Evolutionary conservation across 1,284 basidiomycete species (phyloP).

Genomic region (Microbotryum violaceum): DNA sequence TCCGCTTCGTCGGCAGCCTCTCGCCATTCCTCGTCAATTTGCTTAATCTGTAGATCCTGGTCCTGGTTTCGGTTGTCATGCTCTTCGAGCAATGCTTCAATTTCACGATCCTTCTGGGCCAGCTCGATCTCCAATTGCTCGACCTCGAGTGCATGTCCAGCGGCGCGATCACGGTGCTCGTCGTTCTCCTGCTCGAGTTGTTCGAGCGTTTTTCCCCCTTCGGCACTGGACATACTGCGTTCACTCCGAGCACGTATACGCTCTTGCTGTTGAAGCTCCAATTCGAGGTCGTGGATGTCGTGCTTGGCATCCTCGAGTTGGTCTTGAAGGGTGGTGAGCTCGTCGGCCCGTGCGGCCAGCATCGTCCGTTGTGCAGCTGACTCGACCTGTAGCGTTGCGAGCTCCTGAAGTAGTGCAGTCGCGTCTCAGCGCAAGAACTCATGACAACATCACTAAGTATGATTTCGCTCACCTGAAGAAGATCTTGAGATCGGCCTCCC

Average conservation of each 20-base stretch:
- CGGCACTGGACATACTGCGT: constrained; percentile 4
- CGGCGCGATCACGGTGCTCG: constrained; percentile 61
- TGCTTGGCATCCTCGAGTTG: constrained; percentile 41
- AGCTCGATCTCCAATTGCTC: constrained; percentile 67
- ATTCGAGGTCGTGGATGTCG: constrained; percentile 40
- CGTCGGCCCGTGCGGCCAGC: constrained; percentile 36
- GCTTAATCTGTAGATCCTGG: constrained; percentile 54
- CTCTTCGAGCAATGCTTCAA: constrained; percentile 63
- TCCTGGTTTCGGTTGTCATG: constrained; percentile 60
- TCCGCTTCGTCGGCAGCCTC: constrained; percentile 65
- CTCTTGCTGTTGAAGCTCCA: constrained; percentile 32
- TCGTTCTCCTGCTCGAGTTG: constrained; percentile 52
- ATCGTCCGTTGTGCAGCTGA: constrained; percentile 35
- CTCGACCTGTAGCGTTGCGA: constrained; percentile 49
- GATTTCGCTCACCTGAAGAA: too few relatives aligned
- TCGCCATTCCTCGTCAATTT: constrained; percentile 66
- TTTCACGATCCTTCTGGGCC: constrained; percentile 70
- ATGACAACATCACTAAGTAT: too few relatives aligned
- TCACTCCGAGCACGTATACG: constrained; percentile 2
- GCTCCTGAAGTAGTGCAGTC: constrained; percentile 24
- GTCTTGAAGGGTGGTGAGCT: constrained; percentile 37
- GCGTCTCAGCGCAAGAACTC: too few relatives aligned
- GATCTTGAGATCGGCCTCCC: constrained; percentile 11
- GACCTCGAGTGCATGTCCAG: constrained; percentile 67
- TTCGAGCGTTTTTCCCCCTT: constrained; percentile 26